Evolutionary conservation across 140 eudicot species (phyloP), one percentile per base, ranked within the genome.

Genomic region (Flaveria floridana): DNA sequence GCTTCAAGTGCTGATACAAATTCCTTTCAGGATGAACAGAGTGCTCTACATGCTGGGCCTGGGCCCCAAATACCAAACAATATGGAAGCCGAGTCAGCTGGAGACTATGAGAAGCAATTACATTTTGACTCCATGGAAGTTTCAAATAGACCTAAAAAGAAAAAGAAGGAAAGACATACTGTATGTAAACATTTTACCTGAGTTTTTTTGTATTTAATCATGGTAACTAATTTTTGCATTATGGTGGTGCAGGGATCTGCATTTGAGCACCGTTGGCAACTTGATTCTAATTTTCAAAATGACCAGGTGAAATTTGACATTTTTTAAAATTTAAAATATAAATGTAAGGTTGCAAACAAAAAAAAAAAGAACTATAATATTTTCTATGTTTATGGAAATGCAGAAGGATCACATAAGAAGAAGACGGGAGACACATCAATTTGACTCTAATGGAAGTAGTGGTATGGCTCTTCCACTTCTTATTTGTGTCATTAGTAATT

Each of bases 1-100:
- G 97, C 95, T 73, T 91, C 99, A 69, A 95, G 99, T 83, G 97
- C 96, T 62, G 99, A 91, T 78, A 91, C 96, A 20, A 89, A 82
- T 79, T 95, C 96, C 37, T 95, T 84, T 81, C 99, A 95, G 84
- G 99, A 95, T 83, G 99, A 91, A 79, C 97, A 82, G 67, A 85
- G 88, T 69, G 87, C 84, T 74, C 70, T 88, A 42, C 90, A 79
- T 71, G 96, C 91, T 73, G 97, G 87, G 47, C 80, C 84, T 13
- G 97, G 94, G 41, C 78, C 85, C 53, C 79, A 76, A 61, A 67
- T 84, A 23, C 86, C 83, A 16, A 89, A 86, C 80, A 78, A 65
- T 75, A 81, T 86, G 86, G 99, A 95, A 85, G 96, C 87, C 74
- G 95, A 95, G 70, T 95, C 99, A 3, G 80, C 76, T 56, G 86